Percentiles rank a stretch among this genome's conserved stretches.
Evolutionary conservation across 192 early-diverging fungal genomes (phyloP).

Genomic region (Dissophora ornata): DNA sequence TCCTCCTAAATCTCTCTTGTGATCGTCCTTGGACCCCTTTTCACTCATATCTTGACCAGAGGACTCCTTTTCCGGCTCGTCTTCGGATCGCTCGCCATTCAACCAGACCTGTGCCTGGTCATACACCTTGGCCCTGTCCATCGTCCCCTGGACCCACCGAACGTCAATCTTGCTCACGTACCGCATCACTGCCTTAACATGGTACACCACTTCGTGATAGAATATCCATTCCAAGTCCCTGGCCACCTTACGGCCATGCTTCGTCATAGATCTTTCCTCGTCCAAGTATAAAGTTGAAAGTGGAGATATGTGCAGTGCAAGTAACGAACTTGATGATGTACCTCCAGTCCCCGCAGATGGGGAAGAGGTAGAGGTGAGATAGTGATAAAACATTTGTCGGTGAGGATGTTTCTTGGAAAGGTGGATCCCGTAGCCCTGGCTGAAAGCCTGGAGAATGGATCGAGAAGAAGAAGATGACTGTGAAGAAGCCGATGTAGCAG

Average conservation of each 20-base stretch:
- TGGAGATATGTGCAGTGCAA: constrained; percentile 93
- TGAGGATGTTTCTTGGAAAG: constrained; percentile 91
- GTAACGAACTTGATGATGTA: constrained; percentile 88
- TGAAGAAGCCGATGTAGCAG: background rate
- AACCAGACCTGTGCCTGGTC: constrained; percentile 37
- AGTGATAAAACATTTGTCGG: constrained; percentile 67
- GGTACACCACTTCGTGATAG: constrained; percentile 93
- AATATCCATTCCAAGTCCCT: constrained; percentile 90
- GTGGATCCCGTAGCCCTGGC: constrained; percentile 93
- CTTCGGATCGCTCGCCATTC: constrained; percentile 23
- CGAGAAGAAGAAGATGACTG: constrained; percentile 43
- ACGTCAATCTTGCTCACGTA: constrained; percentile 90
- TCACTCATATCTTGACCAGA: background rate
- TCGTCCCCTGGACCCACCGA: constrained; percentile 88
- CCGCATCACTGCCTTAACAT: constrained; percentile 96
- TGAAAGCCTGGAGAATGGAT: constrained; percentile 85
- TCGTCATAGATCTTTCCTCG: constrained; percentile 57
- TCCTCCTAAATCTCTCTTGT: background rate
- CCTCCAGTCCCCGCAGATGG: constrained; percentile 52
- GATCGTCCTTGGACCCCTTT: background rate
- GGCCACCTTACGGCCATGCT: constrained; percentile 43
- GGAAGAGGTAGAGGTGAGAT: constrained; percentile 52
- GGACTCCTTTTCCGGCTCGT: background rate
- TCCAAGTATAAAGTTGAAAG: constrained; percentile 89
- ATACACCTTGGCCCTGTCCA: constrained; percentile 54